Conservation (phyloP, 164 flowering plant species). For the Annona squamosa region DNA sequence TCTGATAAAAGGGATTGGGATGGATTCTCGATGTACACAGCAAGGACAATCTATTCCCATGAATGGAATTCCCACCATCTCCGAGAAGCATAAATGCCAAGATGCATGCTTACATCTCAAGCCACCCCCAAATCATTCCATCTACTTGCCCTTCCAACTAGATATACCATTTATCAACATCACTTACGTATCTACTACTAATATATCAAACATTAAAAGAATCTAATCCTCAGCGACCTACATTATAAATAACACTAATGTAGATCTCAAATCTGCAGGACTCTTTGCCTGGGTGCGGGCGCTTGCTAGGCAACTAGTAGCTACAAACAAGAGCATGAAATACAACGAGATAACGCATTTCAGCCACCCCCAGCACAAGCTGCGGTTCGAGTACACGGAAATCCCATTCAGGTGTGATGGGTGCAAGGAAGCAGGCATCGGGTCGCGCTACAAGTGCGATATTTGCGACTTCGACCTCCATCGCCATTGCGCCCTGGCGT, state of each 20-base stretch:
- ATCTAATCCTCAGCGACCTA: neutral
- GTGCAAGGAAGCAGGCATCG: slow-evolving; percentile 88
- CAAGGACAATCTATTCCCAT: slow-evolving; percentile 3
- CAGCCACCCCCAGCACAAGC: slow-evolving; percentile 82
- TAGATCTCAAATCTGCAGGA: neutral
- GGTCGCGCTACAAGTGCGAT: slow-evolving; percentile 69
- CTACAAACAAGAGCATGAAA: slow-evolving; percentile 27
- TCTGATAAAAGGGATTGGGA: neutral
- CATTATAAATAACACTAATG: neutral
- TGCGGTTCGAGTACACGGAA: slow-evolving; percentile 49
- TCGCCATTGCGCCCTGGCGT: slow-evolving; percentile 63
- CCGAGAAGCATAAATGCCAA: slow-evolving; percentile 15
- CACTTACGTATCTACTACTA: neutral
- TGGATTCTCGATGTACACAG: slow-evolving; percentile 2
- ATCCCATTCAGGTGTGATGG: slow-evolving; percentile 88
- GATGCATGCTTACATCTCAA: slow-evolving; percentile 18
- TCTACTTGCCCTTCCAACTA: neutral
- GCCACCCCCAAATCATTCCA: slow-evolving; percentile 4
- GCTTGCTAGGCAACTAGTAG: neutral
- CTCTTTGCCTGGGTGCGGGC: neutral
- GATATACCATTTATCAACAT: neutral
- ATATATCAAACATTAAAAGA: neutral
- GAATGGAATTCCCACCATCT: slow-evolving; percentile 7
- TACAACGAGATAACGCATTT: slow-evolving; percentile 63
- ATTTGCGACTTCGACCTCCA: slow-evolving; percentile 72